Base-by-base conservation (phyloP, 805 yeast species). In the Wickerhamomyces kurtzmanii region DNA sequence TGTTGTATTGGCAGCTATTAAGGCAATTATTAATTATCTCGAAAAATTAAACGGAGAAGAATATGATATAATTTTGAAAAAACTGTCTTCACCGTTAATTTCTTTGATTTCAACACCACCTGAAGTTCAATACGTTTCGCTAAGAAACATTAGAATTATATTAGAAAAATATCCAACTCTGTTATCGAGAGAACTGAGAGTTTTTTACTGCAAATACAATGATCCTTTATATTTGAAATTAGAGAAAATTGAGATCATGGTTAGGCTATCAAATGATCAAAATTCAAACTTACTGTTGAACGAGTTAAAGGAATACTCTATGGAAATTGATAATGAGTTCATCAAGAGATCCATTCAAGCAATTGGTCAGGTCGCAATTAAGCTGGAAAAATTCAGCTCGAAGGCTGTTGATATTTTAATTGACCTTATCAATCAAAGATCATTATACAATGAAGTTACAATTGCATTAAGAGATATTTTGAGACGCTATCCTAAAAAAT, bases 41-140 rank as follows among this genome's bases (percentile, higher is more conserved):
- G 73, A 72, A 8, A 51, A 59, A 12, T 45, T 79, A 6, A 30
- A 37, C 27, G 43, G 53, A 21, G 69, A 67, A 11, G 58, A 57
- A 25, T 58, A 57, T 31, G 51, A 55, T 4, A 39, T 47, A 2
- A 59, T 78, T 5, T 57, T 81, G 55, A 75, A 73, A 38, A 84
- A 89, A 46, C 57, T 87, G 36, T 64, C 85, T 17, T 79, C 94
- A 8, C 96, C 95, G 2, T 59, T 87, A 45, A 94, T 87, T 8
- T 84, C 96, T 1, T 57, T 89, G 36, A 75, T 87, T 34, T 78
- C 89, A 7, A 75, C 86, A 6, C 82, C 94, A 8, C 94, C 96
- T 2, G 98, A 91, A 53, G 83, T 93, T 26, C 97, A 91, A 55
- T 89, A 80, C 45, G 95, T 89, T 25, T 91, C 95, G 1, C 62